These are phyloP conservation scores for Datisca glomerata DNA, from an alignment of 306 rosid species.

Conservation along the genomic window DNA sequence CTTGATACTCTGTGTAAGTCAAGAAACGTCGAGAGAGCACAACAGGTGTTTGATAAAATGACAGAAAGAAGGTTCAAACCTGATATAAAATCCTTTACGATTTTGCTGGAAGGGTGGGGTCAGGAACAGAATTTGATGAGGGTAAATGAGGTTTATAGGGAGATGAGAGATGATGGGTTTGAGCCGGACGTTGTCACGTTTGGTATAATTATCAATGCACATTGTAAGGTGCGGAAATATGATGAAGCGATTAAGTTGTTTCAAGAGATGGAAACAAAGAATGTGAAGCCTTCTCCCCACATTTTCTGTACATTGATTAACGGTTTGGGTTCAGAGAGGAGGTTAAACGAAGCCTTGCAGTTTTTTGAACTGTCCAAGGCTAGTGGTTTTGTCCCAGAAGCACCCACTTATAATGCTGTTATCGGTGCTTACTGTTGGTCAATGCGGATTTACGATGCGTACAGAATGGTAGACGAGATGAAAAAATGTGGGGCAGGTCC, in stretches of 20 bases:
- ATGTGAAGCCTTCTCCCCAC: constrained; percentile 53
- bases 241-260: constrained; percentile 53
- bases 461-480: constrained; percentile 47
- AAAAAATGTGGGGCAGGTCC: constrained; percentile 49
- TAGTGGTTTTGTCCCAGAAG: constrained; percentile 41
- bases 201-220: constrained; percentile 62
- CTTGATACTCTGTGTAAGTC: constrained; percentile 61
- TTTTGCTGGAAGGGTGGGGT: constrained; percentile 84
- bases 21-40: constrained; percentile 46
- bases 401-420: constrained; percentile 73
- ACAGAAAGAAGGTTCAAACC: constrained; percentile 36
- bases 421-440: constrained; percentile 83
- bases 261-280: constrained; percentile 41
- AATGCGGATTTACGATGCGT: constrained; percentile 39
- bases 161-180: constrained; percentile 59
- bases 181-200: constrained; percentile 67
- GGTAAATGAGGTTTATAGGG: constrained; percentile 63
- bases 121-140: constrained; percentile 48
- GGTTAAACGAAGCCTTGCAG: constrained; percentile 57
- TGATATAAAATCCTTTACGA: constrained; percentile 61
- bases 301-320: constrained; percentile 65
- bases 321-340: constrained; percentile 66
- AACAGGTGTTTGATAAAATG: constrained; percentile 76
- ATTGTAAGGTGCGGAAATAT: constrained; percentile 47
- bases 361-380: constrained; percentile 42